These are phyloP conservation scores for Coprinopsis cinerea DNA, from an alignment of 768 basidiomycete species.

Conservation along the genomic window DNA sequence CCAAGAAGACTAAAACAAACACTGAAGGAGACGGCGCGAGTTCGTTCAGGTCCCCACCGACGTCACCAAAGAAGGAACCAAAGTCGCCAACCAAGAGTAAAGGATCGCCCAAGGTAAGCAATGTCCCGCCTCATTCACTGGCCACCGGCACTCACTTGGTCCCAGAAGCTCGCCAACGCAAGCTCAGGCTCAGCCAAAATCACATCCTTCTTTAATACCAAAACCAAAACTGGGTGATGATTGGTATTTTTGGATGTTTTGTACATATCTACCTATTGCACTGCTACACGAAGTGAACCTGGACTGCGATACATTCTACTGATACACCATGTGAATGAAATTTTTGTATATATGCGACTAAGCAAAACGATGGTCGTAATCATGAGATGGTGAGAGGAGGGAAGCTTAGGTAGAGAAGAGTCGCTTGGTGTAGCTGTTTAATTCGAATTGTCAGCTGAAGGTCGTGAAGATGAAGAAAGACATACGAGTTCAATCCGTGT, in stretches of 20 bases:
- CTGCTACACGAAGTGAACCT: neutral
- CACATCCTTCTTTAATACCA: constrained; percentile 12
- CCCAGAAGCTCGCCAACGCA: neutral
- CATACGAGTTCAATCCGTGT: constrained; percentile 91
- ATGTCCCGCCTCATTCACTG: too few species aligned
- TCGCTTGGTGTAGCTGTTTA: constrained; percentile 32
- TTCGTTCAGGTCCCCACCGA: too few species aligned
- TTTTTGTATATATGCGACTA: neutral
- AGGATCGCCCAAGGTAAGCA: constrained; percentile 2
- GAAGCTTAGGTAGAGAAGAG: constrained; percentile 22
- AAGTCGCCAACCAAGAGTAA: neutral
- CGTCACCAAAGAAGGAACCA: neutral
- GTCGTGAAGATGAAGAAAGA: constrained; percentile 20
- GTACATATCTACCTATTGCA: neutral
- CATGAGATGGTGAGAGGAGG: neutral
- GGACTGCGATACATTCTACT: neutral
- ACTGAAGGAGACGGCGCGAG: too few species aligned
- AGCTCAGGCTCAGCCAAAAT: constrained; percentile 7
- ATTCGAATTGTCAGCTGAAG: constrained; percentile 2
- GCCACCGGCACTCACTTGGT: neutral
- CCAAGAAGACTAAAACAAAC: too few species aligned
- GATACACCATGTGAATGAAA: constrained; percentile 1
- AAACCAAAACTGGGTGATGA: constrained; percentile 22
- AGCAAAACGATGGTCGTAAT: neutral
- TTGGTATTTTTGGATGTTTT: too few species aligned